Percentiles rank a stretch among this genome's conserved stretches.
phyloP scores from a whole-genome alignment of 1,284 basidiomycete genomes.

The Puccinia coronata region DNA sequence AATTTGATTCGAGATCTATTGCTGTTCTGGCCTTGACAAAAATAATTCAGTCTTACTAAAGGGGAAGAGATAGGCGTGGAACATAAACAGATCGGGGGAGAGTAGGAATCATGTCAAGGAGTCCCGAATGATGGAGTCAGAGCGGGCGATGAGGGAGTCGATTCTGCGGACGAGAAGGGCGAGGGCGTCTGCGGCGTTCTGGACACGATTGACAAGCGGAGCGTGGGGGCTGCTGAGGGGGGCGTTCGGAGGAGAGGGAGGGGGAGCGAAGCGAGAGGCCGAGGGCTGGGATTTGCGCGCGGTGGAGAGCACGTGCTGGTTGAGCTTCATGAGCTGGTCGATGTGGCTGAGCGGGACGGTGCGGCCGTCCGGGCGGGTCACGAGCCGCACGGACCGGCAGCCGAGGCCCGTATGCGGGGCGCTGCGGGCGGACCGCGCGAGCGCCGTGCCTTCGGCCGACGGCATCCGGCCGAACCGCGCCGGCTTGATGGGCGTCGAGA shows the following conservation, averaged over 20 bases:
- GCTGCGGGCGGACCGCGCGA: background rate
- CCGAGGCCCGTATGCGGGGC: background rate
- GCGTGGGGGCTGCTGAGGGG: background rate
- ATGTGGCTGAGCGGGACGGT: background rate
- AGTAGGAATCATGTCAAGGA: too few relatives aligned
- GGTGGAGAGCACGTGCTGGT: background rate
- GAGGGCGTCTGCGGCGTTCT: background rate
- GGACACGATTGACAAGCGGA: background rate
- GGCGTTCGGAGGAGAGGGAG: background rate
- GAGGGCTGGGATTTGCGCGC: background rate
- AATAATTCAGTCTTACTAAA: too few relatives aligned
- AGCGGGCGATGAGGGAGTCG: background rate
- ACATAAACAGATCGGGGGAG: too few relatives aligned
- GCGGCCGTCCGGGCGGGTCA: background rate
- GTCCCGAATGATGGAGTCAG: background rate
- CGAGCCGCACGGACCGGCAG: background rate
- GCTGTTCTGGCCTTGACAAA: too few relatives aligned
- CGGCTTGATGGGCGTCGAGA: slow-evolving; percentile 15
- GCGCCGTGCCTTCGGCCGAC: too few relatives aligned
- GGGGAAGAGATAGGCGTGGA: too few relatives aligned
- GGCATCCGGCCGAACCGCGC: background rate
- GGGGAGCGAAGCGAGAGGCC: background rate
- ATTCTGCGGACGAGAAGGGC: background rate
- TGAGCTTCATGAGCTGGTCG: background rate
- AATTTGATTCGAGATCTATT: too few relatives aligned